phyloP scores from a whole-genome alignment of 1,139 yeast genomes.

The Yamadazyma atmosphaerica region DNA sequence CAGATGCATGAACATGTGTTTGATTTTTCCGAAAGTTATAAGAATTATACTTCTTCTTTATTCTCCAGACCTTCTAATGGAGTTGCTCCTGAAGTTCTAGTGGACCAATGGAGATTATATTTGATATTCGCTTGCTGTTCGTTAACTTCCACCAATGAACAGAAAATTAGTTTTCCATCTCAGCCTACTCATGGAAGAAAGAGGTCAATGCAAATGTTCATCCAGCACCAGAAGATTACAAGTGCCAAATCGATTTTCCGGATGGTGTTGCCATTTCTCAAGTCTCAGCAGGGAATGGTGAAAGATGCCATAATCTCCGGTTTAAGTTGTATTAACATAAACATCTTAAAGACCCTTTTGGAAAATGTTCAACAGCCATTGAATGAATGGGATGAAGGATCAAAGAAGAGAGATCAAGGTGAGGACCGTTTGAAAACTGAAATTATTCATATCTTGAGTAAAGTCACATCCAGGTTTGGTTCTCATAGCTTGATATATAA shows the following conservation, averaged over 20 bases:
- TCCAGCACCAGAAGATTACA: slow-evolving; percentile 88
- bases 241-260: slow-evolving; percentile 89
- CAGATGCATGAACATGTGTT: slow-evolving; percentile 83
- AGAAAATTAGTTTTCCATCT: slow-evolving; percentile 63
- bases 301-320: slow-evolving; percentile 88
- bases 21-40: slow-evolving; percentile 56
- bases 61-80: slow-evolving; percentile 29
- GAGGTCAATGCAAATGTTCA: slow-evolving; percentile 71
- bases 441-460: slow-evolving; percentile 71
- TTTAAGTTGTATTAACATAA: slow-evolving; percentile 83
- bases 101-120: slow-evolving; percentile 87
- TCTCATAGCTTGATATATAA: slow-evolving; percentile 50
- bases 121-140: slow-evolving; percentile 92
- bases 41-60: slow-evolving; percentile 41
- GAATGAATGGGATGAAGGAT: slow-evolving; percentile 50
- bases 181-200: slow-evolving; percentile 66
- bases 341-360: slow-evolving; percentile 78
- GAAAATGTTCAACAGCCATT: slow-evolving; percentile 73
- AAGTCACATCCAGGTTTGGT: slow-evolving; percentile 66
- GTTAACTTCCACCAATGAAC: slow-evolving; percentile 85
- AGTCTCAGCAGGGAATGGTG: slow-evolving; percentile 67
- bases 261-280: slow-evolving; percentile 81
- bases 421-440: slow-evolving; percentile 69
- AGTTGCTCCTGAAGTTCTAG: slow-evolving; percentile 67
- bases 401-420: slow-evolving; percentile 29